Base-by-base conservation (phyloP, 2,329 filamentous ascomycete genomes). In the Colletotrichum lupini region DNA sequence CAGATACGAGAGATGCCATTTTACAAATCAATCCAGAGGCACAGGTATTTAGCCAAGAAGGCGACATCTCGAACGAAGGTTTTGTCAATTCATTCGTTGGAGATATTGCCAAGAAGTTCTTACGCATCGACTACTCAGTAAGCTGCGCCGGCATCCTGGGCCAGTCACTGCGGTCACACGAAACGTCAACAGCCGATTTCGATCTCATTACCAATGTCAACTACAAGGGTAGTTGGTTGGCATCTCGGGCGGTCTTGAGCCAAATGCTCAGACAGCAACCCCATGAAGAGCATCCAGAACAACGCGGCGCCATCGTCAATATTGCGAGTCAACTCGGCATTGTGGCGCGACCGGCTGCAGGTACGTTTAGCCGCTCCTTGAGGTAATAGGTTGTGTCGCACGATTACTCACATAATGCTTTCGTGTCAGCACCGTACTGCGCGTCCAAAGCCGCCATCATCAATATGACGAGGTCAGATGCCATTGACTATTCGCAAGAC, bases 371-470 rank as follows among this genome's bases (percentile, higher is more conserved):
- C 16, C 4, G 16, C n/a, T 12, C 7, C 19, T 32, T 14, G 9
- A 11, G 12, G 32, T 9, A 35, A 12, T 2, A 22, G 19, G 4
- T 30, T 16, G 35, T 49, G 6, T n/a, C 2, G 26, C 24, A 14
- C 37, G 7, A 8, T 56, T 32, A 53, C 24, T 68, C 28, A 56
- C 19, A 22, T 9, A n/a, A 35, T 19, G 6, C 16, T 24, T 14
- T 57, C n/a, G 42, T 19, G 5, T 57, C 19, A 88, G 88, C 88
- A 11, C 84, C 87, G 1, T 91, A 91, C 74, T 90, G 87, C 67
- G 87, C 86, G 0, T 90, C 88, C 4, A 92, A 91, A 74, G 85
- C 88, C 16, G 89, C 89, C 0, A 85, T 91, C 2, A 87, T 91
- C 62, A 87, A 86, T 26, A 85, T 91, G 85, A 91, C 89, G 0